Evolutionary conservation across 176 grass and related monocot genomes (phyloP), one percentile per base, ranked within the genome.

Genomic region (Oryza officinalis): DNA sequence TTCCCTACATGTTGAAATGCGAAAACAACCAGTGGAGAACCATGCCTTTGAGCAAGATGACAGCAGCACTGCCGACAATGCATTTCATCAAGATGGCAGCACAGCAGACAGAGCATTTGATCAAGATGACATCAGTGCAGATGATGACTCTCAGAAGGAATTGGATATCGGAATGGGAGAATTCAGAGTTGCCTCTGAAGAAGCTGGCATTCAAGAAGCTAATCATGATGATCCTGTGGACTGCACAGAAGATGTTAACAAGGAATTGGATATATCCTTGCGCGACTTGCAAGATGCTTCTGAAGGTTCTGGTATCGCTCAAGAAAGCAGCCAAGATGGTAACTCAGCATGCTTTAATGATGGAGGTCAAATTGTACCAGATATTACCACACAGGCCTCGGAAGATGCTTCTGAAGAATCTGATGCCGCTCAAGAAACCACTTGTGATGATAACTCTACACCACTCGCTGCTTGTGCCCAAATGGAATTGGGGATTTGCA

Each of bases 401-500:
- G 75, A 85, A 18, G 88, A 45, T 72, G 57, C 32, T 65, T 77
- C 67, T 49, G 33, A 23, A 82, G 88, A 77, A 71, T 65, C 25
- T 31, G 32, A 22, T 57, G 14, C 25, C 20, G 23, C 27, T 71
- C 50, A 33, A 45, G 72, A 57, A 72, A 82, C 26, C 11, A 27
- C 5, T 47, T 1, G 17, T 32, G 43, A 65, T 18, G 7, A 71
- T 23, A 67, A 60, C 27, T 25, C 30, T 26, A n/a, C 22, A 3
- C 14, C 60, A 57, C 18, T 74, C 26, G 20, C 26, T 46, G 81
- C 67, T 27, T 27, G 14, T 18, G 65, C 79, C 71, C 26, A 44
- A 41, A 74, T 60, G 72, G 66, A 60, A 26, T 52, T 68, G 13
- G 67, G 23, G 4, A 57, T 41, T 28, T 47, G 6, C 32, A 71